Evolutionary conservation across 129 eudicot species (phyloP), one percentile per base, ranked within the genome.

Genomic region (Saussurea involucrata): DNA sequence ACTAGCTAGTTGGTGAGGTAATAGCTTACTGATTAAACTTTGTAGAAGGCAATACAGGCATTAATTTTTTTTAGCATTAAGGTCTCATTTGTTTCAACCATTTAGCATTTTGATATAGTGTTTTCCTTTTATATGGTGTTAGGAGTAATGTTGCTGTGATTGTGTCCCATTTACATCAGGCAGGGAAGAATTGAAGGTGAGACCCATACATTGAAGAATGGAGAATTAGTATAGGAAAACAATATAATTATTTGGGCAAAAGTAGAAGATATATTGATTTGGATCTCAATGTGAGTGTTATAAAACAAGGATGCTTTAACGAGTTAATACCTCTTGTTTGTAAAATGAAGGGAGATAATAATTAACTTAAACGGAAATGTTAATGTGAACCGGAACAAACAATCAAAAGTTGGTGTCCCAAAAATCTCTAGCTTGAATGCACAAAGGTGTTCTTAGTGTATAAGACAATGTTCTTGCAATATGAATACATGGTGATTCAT

Each of bases 141-240:
- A 36, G 79, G 64, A 63, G 34, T 46, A 46, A 49, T 31, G 46
- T 66, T 29, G 67, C 60, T 77, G 24, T 77, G 17, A 67, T 49
- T 13, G 12, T 63, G 58, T 53, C 22, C 60, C 60, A 53, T 53
- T 53, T 53, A 53, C 18, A 53, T 17, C 22, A 53, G 60, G 60
- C 60, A 53, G 4, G 22, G 58, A 53, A n/a, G 6, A 53, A n/a
- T 53, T 53, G 63, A 63, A 63, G 71, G 11, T 75, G 79, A 40
- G 60, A 24, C 44, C 1, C 29, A 37, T n/a, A 75, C 71, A 76
- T 22, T 53, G 8, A 6, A 24, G 31, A 65, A 25, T 42, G 32
- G 46, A 66, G 65, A 63, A 42, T n/a, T n/a, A n/a, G n/a, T 24
- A 63, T 42, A 42, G 31, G 64, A 40, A 27, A 63, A 69, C 4